Conservation (phyloP, 2,329 filamentous ascomycete genomes). For the Penicillium corylophilum region DNA sequence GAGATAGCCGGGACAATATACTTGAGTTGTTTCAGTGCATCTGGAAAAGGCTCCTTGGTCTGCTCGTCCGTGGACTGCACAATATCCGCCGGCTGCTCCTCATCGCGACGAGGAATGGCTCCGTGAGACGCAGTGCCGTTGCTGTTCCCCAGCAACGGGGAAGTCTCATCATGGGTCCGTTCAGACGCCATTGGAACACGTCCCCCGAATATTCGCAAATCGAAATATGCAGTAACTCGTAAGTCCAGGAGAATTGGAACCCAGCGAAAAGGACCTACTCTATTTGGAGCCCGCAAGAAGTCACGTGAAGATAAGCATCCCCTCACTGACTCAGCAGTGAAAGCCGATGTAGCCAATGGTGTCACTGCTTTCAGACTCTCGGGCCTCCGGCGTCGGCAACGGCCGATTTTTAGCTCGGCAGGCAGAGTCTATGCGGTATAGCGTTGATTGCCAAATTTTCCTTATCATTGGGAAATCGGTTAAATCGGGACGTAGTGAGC, state of each 20-base stretch:
- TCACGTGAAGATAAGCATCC: conserved; percentile 25
- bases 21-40: conserved; percentile 52
- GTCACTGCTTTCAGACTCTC: neutral
- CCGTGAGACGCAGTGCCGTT: conserved; percentile 27
- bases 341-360: neutral
- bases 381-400: neutral
- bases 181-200: conserved; percentile 24
- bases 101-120: conserved; percentile 23
- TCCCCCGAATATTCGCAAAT: neutral
- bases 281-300: neutral
- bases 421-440: neutral
- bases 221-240: neutral
- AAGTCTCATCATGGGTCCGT: conserved; percentile 40
- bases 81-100: conserved; percentile 18
- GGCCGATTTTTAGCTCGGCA: neutral
- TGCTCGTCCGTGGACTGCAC: conserved; percentile 14
- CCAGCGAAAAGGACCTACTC: neutral
- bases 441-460: neutral
- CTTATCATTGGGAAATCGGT: neutral
- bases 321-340: conserved; percentile 3
- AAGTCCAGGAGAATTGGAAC: neutral
- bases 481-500: too few species aligned
- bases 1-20: conserved; percentile 62
- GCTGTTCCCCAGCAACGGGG: conserved; percentile 44
- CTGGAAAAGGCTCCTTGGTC: conserved; percentile 38